These are phyloP conservation scores for Colletotrichum higginsianum DNA, from an alignment of 2,329 filamentous ascomycete genomes.

Conservation along the genomic window DNA sequence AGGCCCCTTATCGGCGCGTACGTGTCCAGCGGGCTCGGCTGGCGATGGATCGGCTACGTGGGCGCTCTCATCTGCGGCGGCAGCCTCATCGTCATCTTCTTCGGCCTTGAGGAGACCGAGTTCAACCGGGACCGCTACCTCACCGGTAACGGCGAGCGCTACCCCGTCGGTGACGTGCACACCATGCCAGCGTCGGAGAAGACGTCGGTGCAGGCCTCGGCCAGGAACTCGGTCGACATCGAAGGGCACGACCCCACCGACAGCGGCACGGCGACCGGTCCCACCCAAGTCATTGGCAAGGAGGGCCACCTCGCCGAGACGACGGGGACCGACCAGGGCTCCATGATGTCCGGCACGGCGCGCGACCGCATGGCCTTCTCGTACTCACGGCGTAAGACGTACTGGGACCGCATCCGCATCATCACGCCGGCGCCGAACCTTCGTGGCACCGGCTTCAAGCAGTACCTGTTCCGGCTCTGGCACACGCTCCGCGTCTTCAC, in stretches of 20 bases:
- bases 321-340: constrained; percentile 35
- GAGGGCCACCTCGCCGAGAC: constrained; percentile 23
- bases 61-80: constrained; percentile 64
- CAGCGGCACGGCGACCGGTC: background rate
- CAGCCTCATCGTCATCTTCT: constrained; percentile 64
- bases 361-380: constrained; percentile 45
- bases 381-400: constrained; percentile 59
- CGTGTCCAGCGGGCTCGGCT: constrained; percentile 63
- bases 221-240: constrained; percentile 4
- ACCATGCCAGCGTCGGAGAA: constrained; percentile 42
- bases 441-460: constrained; percentile 66
- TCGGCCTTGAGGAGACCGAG: constrained; percentile 67
- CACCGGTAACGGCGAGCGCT: constrained; percentile 45
- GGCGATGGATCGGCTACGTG: constrained; percentile 70
- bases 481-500: constrained; percentile 71
- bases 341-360: constrained; percentile 37
- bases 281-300: background rate
- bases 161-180: constrained; percentile 36
- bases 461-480: constrained; percentile 67
- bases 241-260: background rate
- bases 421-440: constrained; percentile 71
- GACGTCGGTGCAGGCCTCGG: constrained; percentile 16
- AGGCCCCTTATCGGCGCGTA: constrained; percentile 65
- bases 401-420: constrained; percentile 68
- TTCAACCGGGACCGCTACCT: constrained; percentile 61